Evolutionary conservation across 495 filamentous ascomycete genomes (phyloP), one percentile per base, ranked within the genome.

Genomic region (Hypoxylon crocopeplum): DNA sequence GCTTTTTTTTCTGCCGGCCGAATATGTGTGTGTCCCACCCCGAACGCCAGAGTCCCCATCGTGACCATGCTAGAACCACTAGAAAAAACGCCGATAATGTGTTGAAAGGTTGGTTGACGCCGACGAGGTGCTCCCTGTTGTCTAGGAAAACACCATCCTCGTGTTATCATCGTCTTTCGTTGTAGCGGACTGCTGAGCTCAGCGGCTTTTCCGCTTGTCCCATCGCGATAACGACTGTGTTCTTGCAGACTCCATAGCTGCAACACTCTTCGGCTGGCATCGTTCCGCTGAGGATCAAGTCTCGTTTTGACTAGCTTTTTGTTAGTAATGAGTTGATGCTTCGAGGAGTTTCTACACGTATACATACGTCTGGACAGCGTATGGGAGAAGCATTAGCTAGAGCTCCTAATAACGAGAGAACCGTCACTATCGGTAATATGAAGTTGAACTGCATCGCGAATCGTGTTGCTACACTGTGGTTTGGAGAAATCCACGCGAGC

Each of bases 241-340:
- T 71, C 44, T 72, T 71, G 50, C 78, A 81, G 2, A 72, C 59
- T 8, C 79, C 78, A 47, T 82, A 82, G 45, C 70, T 75, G 59
- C 79, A 82, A 59, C 79, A 81, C 6, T 71, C 75, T 22, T 77
- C 75, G 24, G 76, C 74, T 7, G 72, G 68, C 30, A 79, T 64
- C 15, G 73, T 67, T 19, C 78, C 78, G 19, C 53, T 70, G 24
- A 81, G 69, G 39, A 81, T 79, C 8, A 67, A 67, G 66, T 82
- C 79, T 65, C 77, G 70, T 57, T 70, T 76, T 22, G 57, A 60
- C 79, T 81, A 57, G 21, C 42, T 42, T 33, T 53, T 7, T 56
- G 55, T 58, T 55, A 62, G 53, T 32, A 36, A 37, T 19, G 47
- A n/a, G 39, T 38, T 34, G 3, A 10, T 12, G 44, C 3, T 7